Percentiles rank a stretch among this genome's conserved stretches.
Conservation (phyloP, 2,329 filamentous ascomycete genomes). For the Aspergillus sp. region DNA sequence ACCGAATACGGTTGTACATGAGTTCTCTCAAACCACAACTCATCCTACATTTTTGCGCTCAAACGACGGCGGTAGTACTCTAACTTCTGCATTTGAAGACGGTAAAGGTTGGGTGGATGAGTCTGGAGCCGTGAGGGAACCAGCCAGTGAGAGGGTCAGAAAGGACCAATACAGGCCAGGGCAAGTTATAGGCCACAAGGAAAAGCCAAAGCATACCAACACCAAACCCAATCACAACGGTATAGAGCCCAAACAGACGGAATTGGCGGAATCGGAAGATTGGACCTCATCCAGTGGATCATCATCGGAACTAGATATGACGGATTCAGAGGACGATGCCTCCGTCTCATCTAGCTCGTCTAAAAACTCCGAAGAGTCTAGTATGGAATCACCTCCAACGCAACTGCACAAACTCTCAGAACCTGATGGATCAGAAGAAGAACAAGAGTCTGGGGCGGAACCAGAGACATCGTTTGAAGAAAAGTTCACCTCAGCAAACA, state of each 20-base stretch:
- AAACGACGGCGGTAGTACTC: constrained; percentile 44
- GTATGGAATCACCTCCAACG: constrained; percentile 17
- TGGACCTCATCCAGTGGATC: constrained; percentile 39
- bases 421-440: not conserved
- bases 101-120: constrained; percentile 87
- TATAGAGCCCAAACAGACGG: constrained; percentile 11
- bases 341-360: constrained; percentile 25
- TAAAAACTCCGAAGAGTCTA: constrained; percentile 26
- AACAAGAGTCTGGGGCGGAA: not conserved
- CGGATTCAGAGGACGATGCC: constrained; percentile 27
- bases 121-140: constrained; percentile 67
- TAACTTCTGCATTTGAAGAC: constrained; percentile 70
- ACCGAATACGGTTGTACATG: constrained; percentile 72
- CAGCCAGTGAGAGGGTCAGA: constrained; percentile 27
- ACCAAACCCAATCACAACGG: constrained; percentile 3
- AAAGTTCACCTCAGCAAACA: constrained; percentile 12
- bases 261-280: constrained; percentile 29
- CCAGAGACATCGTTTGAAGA: constrained; percentile 15
- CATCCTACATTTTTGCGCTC: constrained; percentile 78
- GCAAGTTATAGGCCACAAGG: constrained; percentile 30
- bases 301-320: constrained; percentile 26
- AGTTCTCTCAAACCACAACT: constrained; percentile 83
- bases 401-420: constrained; percentile 2
- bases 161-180: constrained; percentile 32
- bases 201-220: constrained; percentile 25